Evolutionary conservation across 208 protist species (phyloP).

Genomic region (Phytomonas serpens): DNA sequence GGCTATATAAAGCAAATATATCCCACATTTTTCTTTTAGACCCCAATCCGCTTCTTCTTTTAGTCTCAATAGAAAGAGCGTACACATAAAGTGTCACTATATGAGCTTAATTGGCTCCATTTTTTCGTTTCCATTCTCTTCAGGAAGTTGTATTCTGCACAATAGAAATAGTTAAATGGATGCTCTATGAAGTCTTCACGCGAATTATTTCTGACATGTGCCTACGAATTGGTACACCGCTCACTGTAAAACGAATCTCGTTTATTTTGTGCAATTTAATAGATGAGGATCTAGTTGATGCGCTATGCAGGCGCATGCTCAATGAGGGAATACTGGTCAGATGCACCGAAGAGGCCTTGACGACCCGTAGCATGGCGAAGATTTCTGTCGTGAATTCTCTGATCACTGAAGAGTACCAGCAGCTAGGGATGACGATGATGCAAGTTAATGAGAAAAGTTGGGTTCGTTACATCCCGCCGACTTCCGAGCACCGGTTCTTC

Average conservation of each 20-base stretch:
- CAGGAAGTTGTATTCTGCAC: not conserved
- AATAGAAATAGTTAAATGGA: constrained; percentile 25
- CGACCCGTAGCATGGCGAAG: constrained; percentile 32
- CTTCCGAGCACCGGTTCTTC: constrained; percentile 76
- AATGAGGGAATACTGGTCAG: constrained; percentile 41
- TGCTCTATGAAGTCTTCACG: constrained; percentile 63
- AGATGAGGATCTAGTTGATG: constrained; percentile 49
- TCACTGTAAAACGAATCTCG: constrained; percentile 32
- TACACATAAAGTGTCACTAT: not conserved
- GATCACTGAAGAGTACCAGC: constrained; percentile 67
- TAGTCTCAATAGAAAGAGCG: not conserved
- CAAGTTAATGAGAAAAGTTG: constrained; percentile 21
- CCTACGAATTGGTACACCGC: constrained; percentile 42
- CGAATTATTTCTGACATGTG: constrained; percentile 67
- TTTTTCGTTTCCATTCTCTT: not conserved
- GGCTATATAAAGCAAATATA: not conserved
- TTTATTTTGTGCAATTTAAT: constrained; percentile 41
- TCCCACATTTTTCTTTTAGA: not conserved
- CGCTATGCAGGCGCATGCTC: constrained; percentile 52
- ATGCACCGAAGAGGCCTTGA: constrained; percentile 49
- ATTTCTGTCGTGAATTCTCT: constrained; percentile 40
- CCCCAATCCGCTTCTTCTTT: not conserved
- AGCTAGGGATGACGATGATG: constrained; percentile 69
- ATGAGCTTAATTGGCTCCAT: not conserved
- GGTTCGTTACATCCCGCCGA: constrained; percentile 59